These are phyloP conservation scores for Tetragonia tetragonoides DNA, from an alignment of 148 eudicot species.

Conservation along the genomic window DNA sequence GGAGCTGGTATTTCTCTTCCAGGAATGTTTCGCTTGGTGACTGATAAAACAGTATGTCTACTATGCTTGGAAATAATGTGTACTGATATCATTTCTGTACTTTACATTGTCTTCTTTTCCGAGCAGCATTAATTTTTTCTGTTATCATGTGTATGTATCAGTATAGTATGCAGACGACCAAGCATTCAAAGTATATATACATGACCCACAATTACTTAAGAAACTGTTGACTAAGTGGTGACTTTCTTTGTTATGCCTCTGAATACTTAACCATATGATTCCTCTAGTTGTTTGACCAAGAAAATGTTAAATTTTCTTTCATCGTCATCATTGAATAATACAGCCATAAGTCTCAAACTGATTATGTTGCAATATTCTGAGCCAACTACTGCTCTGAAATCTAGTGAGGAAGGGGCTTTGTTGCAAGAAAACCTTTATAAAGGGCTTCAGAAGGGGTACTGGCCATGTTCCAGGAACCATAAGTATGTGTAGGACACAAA, in stretches of 20 bases:
- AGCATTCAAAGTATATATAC: no score
- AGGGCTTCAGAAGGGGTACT: not conserved
- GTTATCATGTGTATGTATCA: not conserved
- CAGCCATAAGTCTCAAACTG: not conserved
- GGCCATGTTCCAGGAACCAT: not conserved
- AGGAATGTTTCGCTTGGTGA: constrained; percentile 84
- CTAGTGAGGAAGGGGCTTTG: not conserved
- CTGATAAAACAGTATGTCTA: constrained; percentile 79
- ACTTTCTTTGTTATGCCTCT: no score
- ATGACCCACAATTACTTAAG: no score
- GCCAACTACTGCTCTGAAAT: not conserved
- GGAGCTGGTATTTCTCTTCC: constrained; percentile 89
- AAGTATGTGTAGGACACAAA: not conserved
- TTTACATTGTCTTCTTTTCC: not conserved
- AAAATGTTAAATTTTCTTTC: no score
- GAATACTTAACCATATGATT: no score
- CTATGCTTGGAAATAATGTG: not conserved
- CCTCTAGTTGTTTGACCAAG: no score
- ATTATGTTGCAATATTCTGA: not conserved
- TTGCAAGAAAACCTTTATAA: not conserved
- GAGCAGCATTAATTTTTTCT: not conserved
- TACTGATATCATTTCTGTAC: not conserved
- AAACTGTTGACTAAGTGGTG: no score
- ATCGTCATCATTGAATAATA: no score
- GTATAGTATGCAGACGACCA: no score